Conservation (phyloP, 371 early-diverging fungal genomes). For the Quaeritorhiza haematococci region DNA sequence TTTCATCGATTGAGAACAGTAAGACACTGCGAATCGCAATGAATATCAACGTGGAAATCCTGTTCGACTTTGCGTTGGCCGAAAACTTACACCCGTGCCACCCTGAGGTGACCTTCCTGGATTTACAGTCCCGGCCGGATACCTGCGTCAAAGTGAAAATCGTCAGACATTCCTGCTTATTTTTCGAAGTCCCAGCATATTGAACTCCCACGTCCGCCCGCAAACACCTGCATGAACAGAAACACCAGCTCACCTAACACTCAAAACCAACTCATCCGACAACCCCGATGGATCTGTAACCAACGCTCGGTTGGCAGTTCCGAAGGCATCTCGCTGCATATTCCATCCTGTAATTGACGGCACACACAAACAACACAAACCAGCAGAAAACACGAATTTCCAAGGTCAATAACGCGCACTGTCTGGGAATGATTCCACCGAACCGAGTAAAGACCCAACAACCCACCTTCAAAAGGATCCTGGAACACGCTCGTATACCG, state of each 20-base stretch:
- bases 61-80: neutral
- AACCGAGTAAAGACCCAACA: no score
- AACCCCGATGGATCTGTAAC: neutral
- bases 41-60: neutral
- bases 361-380: no score
- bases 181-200: neutral
- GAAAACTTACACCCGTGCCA: slow-evolving; percentile 4
- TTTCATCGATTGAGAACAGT: neutral
- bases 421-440: no score
- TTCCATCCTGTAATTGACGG: no score
- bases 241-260: neutral
- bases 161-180: neutral
- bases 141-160: neutral
- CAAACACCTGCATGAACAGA: neutral
- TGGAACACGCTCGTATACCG: no score
- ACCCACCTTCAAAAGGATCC: no score
- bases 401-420: no score
- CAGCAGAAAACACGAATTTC: no score
- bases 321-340: neutral
- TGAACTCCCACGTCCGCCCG: neutral
- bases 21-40: neutral
- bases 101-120: neutral
- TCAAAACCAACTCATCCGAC: neutral
- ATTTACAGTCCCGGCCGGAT: slow-evolving; percentile 6
- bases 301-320: neutral